phyloP scores from a whole-genome alignment of 192 early-diverging fungal genomes.

The Mortierella alpina region DNA sequence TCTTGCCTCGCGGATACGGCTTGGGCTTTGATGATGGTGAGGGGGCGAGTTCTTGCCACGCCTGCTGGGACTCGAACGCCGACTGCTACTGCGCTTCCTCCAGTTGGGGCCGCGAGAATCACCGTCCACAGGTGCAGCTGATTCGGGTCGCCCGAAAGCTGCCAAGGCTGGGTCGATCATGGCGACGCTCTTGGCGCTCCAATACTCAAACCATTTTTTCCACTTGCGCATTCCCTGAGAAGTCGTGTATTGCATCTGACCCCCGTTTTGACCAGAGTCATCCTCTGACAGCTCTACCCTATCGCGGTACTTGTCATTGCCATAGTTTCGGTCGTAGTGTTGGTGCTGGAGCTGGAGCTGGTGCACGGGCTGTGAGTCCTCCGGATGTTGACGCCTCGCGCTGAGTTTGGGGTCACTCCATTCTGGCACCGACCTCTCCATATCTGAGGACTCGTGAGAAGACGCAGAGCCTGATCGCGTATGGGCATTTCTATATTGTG shows the following conservation, averaged over 20 bases:
- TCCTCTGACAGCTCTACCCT: slow-evolving; percentile 28
- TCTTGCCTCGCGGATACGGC: slow-evolving; percentile 23
- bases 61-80: slow-evolving; percentile 28
- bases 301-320: background rate
- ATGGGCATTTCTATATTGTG: background rate
- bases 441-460: slow-evolving; percentile 39
- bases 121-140: slow-evolving; percentile 14
- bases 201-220: slow-evolving; percentile 52
- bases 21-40: slow-evolving; percentile 20
- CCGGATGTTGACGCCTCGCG: background rate
- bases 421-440: slow-evolving; percentile 11
- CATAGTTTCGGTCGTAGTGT: slow-evolving; percentile 1
- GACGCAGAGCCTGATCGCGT: slow-evolving; percentile 13
- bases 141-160: slow-evolving; percentile 42
- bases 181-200: slow-evolving; percentile 43
- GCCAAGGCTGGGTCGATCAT: slow-evolving; percentile 49
- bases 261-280: slow-evolving; percentile 31
- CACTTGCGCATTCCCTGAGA: slow-evolving; percentile 52
- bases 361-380: background rate
- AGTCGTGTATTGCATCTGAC: slow-evolving; percentile 42
- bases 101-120: background rate
- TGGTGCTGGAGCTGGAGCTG: background rate
- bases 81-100: slow-evolving; percentile 25
- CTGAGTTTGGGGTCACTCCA: background rate
- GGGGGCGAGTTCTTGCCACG: background rate